phyloP scores from a whole-genome alignment of 169 alveolate genomes.

The Cyclospora cayetanensis region DNA sequence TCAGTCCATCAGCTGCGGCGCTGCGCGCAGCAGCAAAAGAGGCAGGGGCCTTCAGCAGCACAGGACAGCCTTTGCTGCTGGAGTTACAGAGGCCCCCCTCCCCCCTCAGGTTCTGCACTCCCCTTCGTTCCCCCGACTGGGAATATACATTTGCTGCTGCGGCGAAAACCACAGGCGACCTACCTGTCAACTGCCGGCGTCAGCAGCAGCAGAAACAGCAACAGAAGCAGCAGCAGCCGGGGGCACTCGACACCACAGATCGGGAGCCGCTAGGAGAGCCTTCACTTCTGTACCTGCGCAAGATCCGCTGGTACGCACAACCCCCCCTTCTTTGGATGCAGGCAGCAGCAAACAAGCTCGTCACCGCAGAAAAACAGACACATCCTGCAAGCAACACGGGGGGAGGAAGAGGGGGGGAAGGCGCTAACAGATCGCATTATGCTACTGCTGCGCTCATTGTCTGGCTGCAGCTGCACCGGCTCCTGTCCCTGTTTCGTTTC shows the following conservation, averaged over 20 bases:
- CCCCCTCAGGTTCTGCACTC: constrained; percentile 5
- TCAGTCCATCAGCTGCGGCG: background rate
- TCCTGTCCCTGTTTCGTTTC: background rate
- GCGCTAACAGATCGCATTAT: too few relatives aligned
- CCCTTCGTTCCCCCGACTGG: background rate
- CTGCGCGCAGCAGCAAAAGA: background rate
- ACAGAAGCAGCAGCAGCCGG: background rate
- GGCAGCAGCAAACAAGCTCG: background rate
- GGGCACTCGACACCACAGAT: background rate
- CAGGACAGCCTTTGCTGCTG: constrained; percentile 2
- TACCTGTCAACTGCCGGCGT: background rate
- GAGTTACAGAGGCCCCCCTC: constrained; percentile 8
- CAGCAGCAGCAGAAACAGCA: background rate
- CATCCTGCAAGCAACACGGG: too few relatives aligned
- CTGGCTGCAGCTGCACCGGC: background rate
- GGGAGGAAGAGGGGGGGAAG: too few relatives aligned
- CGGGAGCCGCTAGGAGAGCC: background rate
- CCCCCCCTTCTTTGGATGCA: too few relatives aligned
- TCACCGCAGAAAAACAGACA: background rate
- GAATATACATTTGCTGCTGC: background rate
- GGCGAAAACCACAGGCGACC: background rate
- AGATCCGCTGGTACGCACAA: background rate
- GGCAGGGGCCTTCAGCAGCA: constrained; percentile 2
- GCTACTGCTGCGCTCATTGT: background rate
- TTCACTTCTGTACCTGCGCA: background rate